These are phyloP conservation scores for Rauvolfia tetraphylla DNA, from an alignment of 257 asterid species.

Conservation along the genomic window DNA sequence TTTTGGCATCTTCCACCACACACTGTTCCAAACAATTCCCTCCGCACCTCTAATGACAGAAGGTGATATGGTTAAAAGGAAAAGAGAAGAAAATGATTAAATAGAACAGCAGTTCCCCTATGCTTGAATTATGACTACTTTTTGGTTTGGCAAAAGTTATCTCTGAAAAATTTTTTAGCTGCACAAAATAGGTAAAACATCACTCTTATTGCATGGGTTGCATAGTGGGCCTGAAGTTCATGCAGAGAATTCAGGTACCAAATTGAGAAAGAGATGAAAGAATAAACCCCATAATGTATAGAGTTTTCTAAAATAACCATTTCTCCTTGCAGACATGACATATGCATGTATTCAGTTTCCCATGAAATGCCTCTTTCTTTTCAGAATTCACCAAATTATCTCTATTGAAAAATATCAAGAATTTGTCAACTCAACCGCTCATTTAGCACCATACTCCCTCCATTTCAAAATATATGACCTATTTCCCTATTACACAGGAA, in stretches of 20 bases:
- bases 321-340: neutral
- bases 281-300: neutral
- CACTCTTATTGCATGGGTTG: constrained; percentile 15
- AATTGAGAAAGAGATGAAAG: no score
- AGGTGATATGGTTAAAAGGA: neutral
- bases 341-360: neutral
- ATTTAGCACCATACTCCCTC: no score
- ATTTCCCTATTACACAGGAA: no score
- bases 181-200: constrained; percentile 32
- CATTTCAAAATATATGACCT: no score
- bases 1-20: neutral
- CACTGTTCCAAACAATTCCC: neutral
- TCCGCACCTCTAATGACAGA: neutral
- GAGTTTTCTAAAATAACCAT: neutral
- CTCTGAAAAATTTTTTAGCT: constrained; percentile 82
- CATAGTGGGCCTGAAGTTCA: no score
- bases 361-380: neutral
- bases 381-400: neutral
- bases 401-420: no score
- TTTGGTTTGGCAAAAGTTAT: constrained; percentile 97
- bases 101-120: constrained; percentile 48
- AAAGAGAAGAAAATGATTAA: constrained; percentile 4
- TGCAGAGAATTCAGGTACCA: neutral
- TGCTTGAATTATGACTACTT: constrained; percentile 98
- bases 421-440: no score